phyloP scores from a whole-genome alignment of 106 monocot species.

The Narthecium ossifragum region DNA sequence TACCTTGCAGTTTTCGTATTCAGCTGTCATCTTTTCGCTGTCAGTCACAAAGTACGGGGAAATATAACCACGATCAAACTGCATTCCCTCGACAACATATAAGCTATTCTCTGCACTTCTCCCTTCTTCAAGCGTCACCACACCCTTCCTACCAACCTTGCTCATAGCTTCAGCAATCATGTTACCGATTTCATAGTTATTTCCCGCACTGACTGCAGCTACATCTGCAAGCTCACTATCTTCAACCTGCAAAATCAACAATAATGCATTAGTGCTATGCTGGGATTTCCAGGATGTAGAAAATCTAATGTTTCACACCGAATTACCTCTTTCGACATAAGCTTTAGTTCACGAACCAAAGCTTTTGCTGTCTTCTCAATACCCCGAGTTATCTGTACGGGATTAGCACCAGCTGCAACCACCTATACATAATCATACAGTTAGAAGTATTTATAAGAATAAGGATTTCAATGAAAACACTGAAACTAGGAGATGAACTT shows the following conservation, averaged over 20 bases:
- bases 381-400: constrained; percentile 42
- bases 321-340: constrained; percentile 40
- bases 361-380: constrained; percentile 48
- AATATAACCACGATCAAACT: constrained; percentile 91
- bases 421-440: constrained; percentile 12
- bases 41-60: constrained; percentile 95
- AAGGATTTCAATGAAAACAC: not conserved
- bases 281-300: no score
- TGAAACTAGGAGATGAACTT: not conserved
- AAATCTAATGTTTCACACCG: no score
- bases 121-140: constrained; percentile 95
- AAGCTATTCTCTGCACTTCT: constrained; percentile 89
- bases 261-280: no score
- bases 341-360: constrained; percentile 24
- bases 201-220: constrained; percentile 93
- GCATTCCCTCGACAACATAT: constrained; percentile 96
- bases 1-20: constrained; percentile 99
- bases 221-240: constrained; percentile 95
- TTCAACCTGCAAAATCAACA: constrained; percentile 53
- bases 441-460: not conserved
- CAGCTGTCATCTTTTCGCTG: constrained; percentile 87
- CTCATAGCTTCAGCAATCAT: constrained; percentile 99
- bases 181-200: constrained; percentile 85
- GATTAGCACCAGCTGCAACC: constrained; percentile 39
- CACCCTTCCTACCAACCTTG: constrained; percentile 90